Base-by-base conservation (phyloP, 192 early-diverging fungal genomes). In the Chytriomyces sp. region DNA sequence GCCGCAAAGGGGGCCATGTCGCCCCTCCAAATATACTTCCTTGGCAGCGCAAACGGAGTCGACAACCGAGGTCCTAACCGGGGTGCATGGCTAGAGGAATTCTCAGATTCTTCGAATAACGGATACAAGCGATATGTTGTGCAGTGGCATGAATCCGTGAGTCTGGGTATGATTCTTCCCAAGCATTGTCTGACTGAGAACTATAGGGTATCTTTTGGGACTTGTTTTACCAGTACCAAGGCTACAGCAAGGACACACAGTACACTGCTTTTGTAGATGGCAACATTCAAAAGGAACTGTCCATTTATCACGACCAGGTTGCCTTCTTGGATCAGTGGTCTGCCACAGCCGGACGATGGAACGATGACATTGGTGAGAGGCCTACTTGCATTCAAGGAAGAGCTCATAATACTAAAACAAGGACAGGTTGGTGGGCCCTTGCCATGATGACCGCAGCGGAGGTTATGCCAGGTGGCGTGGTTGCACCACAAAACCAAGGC, bases 361-460 rank as follows among this genome's bases (percentile, higher is more conserved):
- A 70, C 49, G 80, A 82, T 55, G 83, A 85, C 64, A 80, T 85
- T 40, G 75, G 64, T 5, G 82, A 80, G 83, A 81, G 83, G n/a
- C n/a, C n/a, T n/a, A n/a, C n/a, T n/a, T n/a, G n/a, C n/a, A n/a
- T n/a, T n/a, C n/a, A n/a, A n/a, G n/a, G n/a, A n/a, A n/a, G n/a
- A n/a, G n/a, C n/a, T n/a, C n/a, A n/a, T n/a, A n/a, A n/a, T n/a
- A n/a, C n/a, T n/a, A n/a, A n/a, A n/a, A n/a, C n/a, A n/a, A n/a
- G n/a, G n/a, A n/a, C n/a, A n/a, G n/a, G n/a, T n/a, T n/a, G n/a
- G n/a, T n/a, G n/a, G n/a, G n/a, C n/a, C n/a, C n/a, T n/a, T n/a
- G n/a, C n/a, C n/a, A n/a, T 74, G 4, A 80, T 82, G 55, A 25
- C 55, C 17, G 64, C 74, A 5, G 59, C 74, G 4, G 68, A 70